Base-by-base conservation (phyloP, 2,329 filamentous ascomycete species). In the Microdochium paspali region DNA sequence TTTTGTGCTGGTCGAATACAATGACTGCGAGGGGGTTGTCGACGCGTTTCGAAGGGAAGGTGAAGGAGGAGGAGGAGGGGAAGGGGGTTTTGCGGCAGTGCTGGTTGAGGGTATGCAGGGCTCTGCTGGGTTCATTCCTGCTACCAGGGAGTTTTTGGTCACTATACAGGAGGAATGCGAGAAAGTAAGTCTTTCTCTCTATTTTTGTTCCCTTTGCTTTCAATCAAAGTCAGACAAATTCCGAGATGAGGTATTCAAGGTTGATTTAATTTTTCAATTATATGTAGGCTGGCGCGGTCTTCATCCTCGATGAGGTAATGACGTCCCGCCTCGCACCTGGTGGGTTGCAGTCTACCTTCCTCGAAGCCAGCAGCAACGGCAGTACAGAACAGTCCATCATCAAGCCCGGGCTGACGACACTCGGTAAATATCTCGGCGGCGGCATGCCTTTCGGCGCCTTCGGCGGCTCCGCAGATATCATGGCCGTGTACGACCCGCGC, bases 401-500 rank as follows among this genome's bases (percentile, higher is more conserved):
- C 18, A 15, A 18, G 18, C 35, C 35, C 12, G 35, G 35, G 20
- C 35, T 80, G 20, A 72, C 69, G 24, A 75, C 75, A 0, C 50
- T 80, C n/a, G 78, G 79, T 0, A 82, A 82, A 56, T 81, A 71
- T 52, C 60, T 81, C 2, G 79, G 77, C 2, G 79, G 78, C 1
- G 78, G 78, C 0, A 67, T 81, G 55, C 66, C 71, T 1, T 80
- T 82, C 54, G 79, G 77, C 2, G 75, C 72, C 0, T 81, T 83
- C 54, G 78, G 79, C 1, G 78, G 78, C 0, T 59, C 65, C 20
- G 55, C 59, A 45, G 66, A 73, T 2, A 66, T 80, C 39, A 79
- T 81, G 73, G 55, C 56, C 0, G 55, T 74, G 12, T 81, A 73
- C 57, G 72, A 76, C 54, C 72, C 73, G n/a, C 51, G 67, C 10